Percentiles rank a stretch among this genome's conserved stretches.
Conservation (phyloP, 306 rosid species). For the Dryas alaskensis region DNA sequence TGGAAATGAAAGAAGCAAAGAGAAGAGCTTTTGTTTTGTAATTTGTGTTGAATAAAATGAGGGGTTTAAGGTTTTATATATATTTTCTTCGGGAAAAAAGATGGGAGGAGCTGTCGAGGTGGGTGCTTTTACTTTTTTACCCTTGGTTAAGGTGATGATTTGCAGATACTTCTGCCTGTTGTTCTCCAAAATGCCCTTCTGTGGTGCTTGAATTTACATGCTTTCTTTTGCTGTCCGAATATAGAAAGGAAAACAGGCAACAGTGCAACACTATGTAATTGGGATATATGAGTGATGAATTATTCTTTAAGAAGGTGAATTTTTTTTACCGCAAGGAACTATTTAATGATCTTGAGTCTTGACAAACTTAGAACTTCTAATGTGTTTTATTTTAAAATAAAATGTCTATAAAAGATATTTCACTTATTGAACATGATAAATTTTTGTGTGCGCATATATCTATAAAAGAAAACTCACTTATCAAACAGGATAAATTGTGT, state of each 20-base stretch:
- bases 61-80: conserved; percentile 22
- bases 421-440: no score
- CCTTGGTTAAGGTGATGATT: conserved; percentile 26
- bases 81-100: background rate
- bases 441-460: no score
- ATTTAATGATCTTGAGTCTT: no score
- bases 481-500: no score
- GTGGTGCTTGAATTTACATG: background rate
- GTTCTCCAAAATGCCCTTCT: background rate
- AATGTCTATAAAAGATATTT: no score
- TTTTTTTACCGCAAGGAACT: background rate
- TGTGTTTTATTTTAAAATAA: no score
- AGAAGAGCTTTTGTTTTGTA: background rate
- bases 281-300: no score
- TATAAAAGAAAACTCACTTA: no score
- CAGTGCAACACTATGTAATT: no score
- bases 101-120: background rate
- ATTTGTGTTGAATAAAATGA: background rate
- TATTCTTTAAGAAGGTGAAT: background rate
- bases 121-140: conserved; percentile 24
- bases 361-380: no score
- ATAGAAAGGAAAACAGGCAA: background rate
- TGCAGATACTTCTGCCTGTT: background rate
- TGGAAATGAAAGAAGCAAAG: background rate
- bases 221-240: background rate